Base-by-base conservation (phyloP, 345 rosid species). In the Arabis alpina region DNA sequence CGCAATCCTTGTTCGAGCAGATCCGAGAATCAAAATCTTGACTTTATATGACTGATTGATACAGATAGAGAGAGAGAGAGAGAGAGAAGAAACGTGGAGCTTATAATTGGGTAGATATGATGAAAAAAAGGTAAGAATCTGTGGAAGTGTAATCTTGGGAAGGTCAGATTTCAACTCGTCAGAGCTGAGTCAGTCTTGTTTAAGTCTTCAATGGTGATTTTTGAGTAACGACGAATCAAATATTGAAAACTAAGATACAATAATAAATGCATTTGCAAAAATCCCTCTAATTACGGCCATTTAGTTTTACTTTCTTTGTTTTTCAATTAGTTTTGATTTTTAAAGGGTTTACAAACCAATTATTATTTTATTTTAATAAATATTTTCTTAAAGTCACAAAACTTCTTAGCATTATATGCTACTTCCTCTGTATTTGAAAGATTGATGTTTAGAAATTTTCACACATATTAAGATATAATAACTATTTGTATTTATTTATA, bases 141-240 rank as follows among this genome's bases (percentile, higher is more conserved):
- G 23, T 27, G 59, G 32, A 28, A 28, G 30, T 3, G n/a, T 52
- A 24, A 25, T 53, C 10, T 19, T 9, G 61, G 61, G 69, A 43
- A 72, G 45, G 45, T 52, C 63, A 53, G 69, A 71, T 42, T 62
- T 36, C 55, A 62, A 53, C 15, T 72, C 19, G 50, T 49, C 28
- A 55, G 64, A 63, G 76, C 76, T 62, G 63, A 61, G 69, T 71
- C 76, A 62, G 48, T 54, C 36, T 11, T 30, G 4, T 50, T 41
- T 2, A 16, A 70, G 68, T 70, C 67, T 40, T 60, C 23, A 41
- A 15, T 62, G 68, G 10, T 71, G 24, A 44, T 0, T 25, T 28
- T 34, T 40, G n/a, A 11, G 32, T 63, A 37, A 32, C 23, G n/a
- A 50, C 23, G 58, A 50, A 37, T 51, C 37, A n/a, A 11, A 0